Conservation (phyloP, 441 rosid species). For the Euphorbia corollata region DNA sequence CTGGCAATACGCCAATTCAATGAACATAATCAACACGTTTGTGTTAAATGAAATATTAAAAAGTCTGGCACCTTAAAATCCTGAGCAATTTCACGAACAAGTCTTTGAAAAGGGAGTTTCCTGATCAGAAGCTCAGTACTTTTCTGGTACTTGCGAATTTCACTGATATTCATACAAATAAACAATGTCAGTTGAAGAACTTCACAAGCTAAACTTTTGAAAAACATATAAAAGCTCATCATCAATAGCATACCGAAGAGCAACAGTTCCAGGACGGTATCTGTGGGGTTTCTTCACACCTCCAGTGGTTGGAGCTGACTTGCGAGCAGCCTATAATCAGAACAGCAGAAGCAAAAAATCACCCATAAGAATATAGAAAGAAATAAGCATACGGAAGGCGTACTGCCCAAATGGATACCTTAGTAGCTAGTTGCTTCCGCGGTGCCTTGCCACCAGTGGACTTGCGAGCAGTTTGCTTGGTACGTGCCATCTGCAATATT, state of each 20-base stretch:
- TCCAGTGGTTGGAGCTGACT: constrained; percentile 64
- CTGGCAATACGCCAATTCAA: background rate
- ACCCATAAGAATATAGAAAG: background rate
- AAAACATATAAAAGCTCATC: background rate
- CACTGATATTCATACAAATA: constrained; percentile 23
- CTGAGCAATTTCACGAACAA: constrained; percentile 62
- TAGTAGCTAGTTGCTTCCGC: constrained; percentile 60
- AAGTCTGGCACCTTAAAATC: constrained; percentile 38
- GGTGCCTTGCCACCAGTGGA: constrained; percentile 64
- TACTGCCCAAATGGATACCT: constrained; percentile 22
- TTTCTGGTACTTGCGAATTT: constrained; percentile 54
- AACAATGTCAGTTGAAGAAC: background rate
- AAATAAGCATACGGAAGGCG: no score
- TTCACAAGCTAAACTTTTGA: background rate
- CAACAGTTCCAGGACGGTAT: constrained; percentile 59
- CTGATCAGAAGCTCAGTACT: constrained; percentile 57
- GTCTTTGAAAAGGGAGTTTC: constrained; percentile 56
- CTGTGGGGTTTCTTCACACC: constrained; percentile 73
- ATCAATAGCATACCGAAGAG: constrained; percentile 37
- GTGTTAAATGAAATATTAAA: background rate
- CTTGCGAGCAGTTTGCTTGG: constrained; percentile 63
- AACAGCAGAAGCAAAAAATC: background rate
- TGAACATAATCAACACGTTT: background rate
- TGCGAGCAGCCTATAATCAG: constrained; percentile 40
- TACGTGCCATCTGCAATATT: constrained; percentile 45